These are phyloP conservation scores for Debaryomyces hansenii DNA, from an alignment of 805 yeast species.

Conservation along the genomic window DNA sequence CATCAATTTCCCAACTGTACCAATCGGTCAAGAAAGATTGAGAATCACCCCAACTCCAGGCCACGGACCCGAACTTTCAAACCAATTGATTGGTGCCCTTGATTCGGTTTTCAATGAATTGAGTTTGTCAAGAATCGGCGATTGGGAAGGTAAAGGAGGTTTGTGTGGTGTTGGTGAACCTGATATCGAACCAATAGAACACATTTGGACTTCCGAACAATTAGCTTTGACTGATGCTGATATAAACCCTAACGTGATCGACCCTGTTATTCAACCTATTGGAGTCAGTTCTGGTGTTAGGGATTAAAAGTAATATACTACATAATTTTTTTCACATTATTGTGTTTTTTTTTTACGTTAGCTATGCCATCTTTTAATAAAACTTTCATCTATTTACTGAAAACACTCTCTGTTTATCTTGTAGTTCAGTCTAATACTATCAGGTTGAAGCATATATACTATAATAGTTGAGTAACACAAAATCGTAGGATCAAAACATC, in stretches of 20 bases:
- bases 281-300: slow-evolving; percentile 71
- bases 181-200: slow-evolving; percentile 46
- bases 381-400: too few relatives aligned
- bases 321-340: background rate
- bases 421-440: too few relatives aligned
- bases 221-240: slow-evolving; percentile 61
- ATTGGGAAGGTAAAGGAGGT: slow-evolving; percentile 85
- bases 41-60: slow-evolving; percentile 99
- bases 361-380: background rate
- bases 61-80: slow-evolving; percentile 74
- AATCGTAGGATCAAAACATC: background rate
- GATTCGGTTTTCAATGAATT: slow-evolving; percentile 79
- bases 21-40: slow-evolving; percentile 92
- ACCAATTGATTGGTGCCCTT: slow-evolving; percentile 73
- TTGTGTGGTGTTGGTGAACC: slow-evolving; percentile 82
- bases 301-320: slow-evolving; percentile 8
- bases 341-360: background rate
- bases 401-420: too few relatives aligned
- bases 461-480: background rate
- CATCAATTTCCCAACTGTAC: slow-evolving; percentile 96
- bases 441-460: too few relatives aligned
- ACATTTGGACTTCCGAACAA: slow-evolving; percentile 88
- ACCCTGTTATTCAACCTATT: slow-evolving; percentile 61
- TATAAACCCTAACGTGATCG: slow-evolving; percentile 64
- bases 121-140: slow-evolving; percentile 68